phyloP scores from a whole-genome alignment of 306 rosid species.

The Trifolium fragiferum region DNA sequence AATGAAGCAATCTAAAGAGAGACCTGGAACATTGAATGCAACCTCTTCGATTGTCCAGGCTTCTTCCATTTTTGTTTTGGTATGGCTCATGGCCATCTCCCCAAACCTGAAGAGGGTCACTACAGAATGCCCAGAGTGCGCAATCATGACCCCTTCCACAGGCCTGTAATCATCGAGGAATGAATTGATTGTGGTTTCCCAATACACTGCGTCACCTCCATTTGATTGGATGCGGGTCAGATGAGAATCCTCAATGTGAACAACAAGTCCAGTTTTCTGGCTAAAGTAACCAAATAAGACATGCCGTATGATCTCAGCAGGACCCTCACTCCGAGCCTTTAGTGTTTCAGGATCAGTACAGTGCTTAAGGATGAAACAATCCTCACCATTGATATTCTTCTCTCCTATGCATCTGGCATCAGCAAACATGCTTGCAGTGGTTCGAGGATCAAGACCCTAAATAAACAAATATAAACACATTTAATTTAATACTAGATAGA shows the following conservation, averaged over 20 bases:
- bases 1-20: constrained; percentile 92
- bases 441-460: constrained; percentile 98
- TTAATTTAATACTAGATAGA: neutral
- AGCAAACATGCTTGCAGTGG: constrained; percentile 89
- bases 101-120: constrained; percentile 96
- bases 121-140: constrained; percentile 93
- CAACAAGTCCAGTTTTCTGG: constrained; percentile 93
- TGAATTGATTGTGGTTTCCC: constrained; percentile 98
- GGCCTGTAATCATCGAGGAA: constrained; percentile 90
- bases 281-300: constrained; percentile 96
- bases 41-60: constrained; percentile 99
- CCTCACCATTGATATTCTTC: constrained; percentile 90
- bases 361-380: constrained; percentile 96
- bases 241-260: constrained; percentile 97
- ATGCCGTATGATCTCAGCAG: constrained; percentile 95
- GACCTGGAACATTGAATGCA: constrained; percentile 90
- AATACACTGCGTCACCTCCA: constrained; percentile 91
- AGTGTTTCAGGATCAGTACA: constrained; percentile 85
- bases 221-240: constrained; percentile 90
- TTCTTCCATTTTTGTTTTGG: constrained; percentile 97
- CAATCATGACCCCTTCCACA: constrained; percentile 98
- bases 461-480: constrained; percentile 22
- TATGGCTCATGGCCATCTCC: constrained; percentile 98
- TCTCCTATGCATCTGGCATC: constrained; percentile 93
- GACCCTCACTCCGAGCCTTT: constrained; percentile 97